Percentiles rank a stretch among this genome's conserved stretches.
Evolutionary conservation across 768 basidiomycete genomes (phyloP).

Genomic region (Gymnopilus junonius): DNA sequence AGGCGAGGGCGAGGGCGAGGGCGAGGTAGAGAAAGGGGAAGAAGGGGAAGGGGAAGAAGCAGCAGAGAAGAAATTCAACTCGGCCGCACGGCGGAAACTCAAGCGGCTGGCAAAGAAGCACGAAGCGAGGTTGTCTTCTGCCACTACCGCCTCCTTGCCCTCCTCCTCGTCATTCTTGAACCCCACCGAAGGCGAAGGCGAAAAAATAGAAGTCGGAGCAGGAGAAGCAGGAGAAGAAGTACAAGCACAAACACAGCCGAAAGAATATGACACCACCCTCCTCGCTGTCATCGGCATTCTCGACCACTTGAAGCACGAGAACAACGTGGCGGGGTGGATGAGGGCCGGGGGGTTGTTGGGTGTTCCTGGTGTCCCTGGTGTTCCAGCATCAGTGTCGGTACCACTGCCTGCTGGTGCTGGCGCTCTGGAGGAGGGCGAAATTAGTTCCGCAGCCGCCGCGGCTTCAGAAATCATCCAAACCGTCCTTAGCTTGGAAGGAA

Average conservation of each 20-base stretch:
- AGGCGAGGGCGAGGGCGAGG: too few species aligned
- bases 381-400: too few species aligned
- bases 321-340: constrained; percentile 73
- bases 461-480: too few species aligned
- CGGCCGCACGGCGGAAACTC: not conserved
- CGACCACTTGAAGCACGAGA: constrained; percentile 58
- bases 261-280: constrained; percentile 54
- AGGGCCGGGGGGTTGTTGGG: constrained; percentile 55
- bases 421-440: not conserved
- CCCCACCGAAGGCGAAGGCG: too few species aligned
- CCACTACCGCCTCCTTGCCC: too few species aligned
- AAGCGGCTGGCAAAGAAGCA: not conserved
- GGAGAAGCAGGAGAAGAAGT: too few species aligned
- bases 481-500: not conserved
- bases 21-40: not conserved
- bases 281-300: constrained; percentile 72
- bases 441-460: too few species aligned
- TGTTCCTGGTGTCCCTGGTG: not conserved
- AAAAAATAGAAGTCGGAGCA: too few species aligned
- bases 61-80: not conserved
- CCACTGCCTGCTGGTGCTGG: not conserved
- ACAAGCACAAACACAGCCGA: not conserved
- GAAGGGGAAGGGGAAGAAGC: not conserved
- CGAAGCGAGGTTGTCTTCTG: not conserved
- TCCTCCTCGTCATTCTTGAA: too few species aligned